Evolutionary conservation across 1,284 basidiomycete genomes (phyloP), one percentile per base, ranked within the genome.

Genomic region (Fomes fomentarius): DNA sequence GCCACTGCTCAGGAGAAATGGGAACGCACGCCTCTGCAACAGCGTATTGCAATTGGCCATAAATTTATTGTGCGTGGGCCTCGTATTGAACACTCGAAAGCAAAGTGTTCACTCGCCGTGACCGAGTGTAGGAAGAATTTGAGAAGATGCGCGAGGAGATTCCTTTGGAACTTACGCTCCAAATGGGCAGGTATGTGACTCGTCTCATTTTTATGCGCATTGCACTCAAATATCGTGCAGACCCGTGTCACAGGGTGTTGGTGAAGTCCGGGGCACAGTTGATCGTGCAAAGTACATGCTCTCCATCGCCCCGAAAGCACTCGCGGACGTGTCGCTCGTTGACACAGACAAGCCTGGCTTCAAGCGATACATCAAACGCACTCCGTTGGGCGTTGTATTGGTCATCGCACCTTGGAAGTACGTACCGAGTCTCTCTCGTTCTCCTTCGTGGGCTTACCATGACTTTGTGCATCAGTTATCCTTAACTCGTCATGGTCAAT

Each of bases 321-420:
- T 98, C 5, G 80, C 83, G n/a, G 92, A 96, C 60, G 80, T 93
- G 37, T 74, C 81, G 3, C 81, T 95, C 57, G 75, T 79, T 42
- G 85, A 90, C 47, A 90, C 88, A 9, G 91, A 94, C 69, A 85
- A 86, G 50, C 90, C 90, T 35, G 91, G 91, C 3, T 91, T 94
- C 74, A 84, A 80, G 64, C 80, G 94, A 42, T 91, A 80, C 67
- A 96, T 98, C 70, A 83, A 86, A 63, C 86, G 92, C 47, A 81
- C 82, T 25, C 93, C 96, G 0, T 72, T 96, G 0, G 96, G 96
- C 15, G 88, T 97, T n/a, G 84, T 97, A 1, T 81, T 94, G 26
- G 82, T 94, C 46, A 87, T 95, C 58, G 84, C 89, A 0, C 92
- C 94, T 2, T 95, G 95, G 96, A 93, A 94, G 94, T 93, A 59